These are phyloP conservation scores for Blepharisma undulans DNA, from an alignment of 169 alveolate genomes.

Conservation along the genomic window DNA sequence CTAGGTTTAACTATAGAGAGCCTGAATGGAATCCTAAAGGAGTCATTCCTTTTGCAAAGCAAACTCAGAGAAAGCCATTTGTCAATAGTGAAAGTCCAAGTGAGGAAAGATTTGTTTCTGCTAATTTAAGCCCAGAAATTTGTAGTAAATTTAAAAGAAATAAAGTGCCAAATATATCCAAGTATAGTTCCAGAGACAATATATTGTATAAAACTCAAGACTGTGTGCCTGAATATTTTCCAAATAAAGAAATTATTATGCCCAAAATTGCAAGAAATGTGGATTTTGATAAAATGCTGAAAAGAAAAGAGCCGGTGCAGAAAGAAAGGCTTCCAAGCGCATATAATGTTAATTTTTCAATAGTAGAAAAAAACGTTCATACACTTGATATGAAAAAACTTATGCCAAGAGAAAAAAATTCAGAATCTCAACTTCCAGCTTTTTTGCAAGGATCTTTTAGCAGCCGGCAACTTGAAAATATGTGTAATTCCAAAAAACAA, in stretches of 20 bases:
- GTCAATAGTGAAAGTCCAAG: neutral
- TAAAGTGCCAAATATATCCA: neutral
- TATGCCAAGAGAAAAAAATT: neutral
- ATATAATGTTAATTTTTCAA: neutral
- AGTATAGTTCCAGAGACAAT: neutral
- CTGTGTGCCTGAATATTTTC: neutral
- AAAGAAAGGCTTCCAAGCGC: neutral
- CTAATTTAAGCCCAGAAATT: neutral
- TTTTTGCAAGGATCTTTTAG: neutral
- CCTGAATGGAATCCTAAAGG: neutral
- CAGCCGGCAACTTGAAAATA: neutral
- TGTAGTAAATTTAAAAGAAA: neutral
- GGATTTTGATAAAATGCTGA: neutral
- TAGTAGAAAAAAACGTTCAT: neutral
- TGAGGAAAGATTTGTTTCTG: neutral
- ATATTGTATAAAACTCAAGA: neutral
- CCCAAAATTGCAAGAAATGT: neutral
- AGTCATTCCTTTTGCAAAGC: neutral
- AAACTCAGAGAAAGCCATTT: neutral
- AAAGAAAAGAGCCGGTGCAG: neutral
- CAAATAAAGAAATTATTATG: slow-evolving; percentile 20
- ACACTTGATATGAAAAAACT: neutral
- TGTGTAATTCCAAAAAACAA: neutral
- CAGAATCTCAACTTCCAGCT: neutral
- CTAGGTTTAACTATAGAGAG: neutral